Percentiles rank a stretch among this genome's conserved stretches.
Evolutionary conservation across 192 early-diverging fungal genomes (phyloP).

Genomic region (Bifiguratus adelaidae): DNA sequence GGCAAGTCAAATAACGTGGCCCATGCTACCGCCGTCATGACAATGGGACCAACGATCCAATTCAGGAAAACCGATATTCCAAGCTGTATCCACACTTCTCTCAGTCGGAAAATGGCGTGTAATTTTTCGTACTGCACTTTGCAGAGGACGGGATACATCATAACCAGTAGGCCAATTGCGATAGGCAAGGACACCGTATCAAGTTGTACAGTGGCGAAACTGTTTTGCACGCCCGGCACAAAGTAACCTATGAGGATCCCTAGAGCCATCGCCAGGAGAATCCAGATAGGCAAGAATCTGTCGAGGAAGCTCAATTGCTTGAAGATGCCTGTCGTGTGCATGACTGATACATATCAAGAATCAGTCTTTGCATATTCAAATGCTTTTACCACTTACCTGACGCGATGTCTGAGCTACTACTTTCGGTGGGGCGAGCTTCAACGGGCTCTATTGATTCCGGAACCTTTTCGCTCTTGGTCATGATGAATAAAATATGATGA

Average conservation of each 20-base stretch:
- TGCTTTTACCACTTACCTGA: too few species aligned
- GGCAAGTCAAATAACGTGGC: constrained; percentile 49
- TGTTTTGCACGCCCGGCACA: constrained; percentile 32
- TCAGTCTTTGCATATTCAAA: too few species aligned
- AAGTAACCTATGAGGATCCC: constrained; percentile 52
- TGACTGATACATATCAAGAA: too few species aligned
- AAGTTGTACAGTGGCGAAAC: constrained; percentile 41
- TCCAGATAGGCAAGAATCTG: constrained; percentile 23
- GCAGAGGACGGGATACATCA: constrained; percentile 72
- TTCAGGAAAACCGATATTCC: constrained; percentile 45
- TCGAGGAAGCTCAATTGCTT: constrained; percentile 18
- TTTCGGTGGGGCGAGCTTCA: too few species aligned
- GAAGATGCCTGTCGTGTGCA: constrained; percentile 7
- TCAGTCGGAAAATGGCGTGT: constrained; percentile 16
- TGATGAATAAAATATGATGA: too few species aligned
- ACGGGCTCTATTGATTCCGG: too few species aligned
- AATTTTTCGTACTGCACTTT: constrained; percentile 39
- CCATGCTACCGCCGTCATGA: constrained; percentile 63
- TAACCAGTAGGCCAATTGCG: constrained; percentile 49
- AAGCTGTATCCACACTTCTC: constrained; percentile 40
- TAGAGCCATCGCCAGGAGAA: constrained; percentile 34
- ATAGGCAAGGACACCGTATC: constrained; percentile 60
- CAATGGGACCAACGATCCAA: constrained; percentile 51
- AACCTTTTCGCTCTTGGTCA: too few species aligned
- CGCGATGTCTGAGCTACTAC: too few species aligned